phyloP scores from a whole-genome alignment of 129 eudicot genomes.

The Silybum marianum region DNA sequence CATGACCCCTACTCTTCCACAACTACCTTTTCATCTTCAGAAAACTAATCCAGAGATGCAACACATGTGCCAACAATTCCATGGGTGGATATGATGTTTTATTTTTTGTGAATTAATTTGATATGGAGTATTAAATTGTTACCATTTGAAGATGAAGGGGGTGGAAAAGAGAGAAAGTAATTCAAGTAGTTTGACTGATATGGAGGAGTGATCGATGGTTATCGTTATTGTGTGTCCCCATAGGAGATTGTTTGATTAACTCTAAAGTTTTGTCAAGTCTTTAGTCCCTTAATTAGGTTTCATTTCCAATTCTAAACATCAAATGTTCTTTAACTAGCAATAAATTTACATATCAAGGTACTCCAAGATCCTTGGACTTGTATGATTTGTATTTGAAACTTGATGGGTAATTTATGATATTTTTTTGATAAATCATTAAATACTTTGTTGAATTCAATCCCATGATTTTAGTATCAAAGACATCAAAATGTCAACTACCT shows the following conservation, averaged over 20 bases:
- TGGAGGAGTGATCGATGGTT: conserved; percentile 18
- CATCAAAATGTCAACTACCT: too few species aligned
- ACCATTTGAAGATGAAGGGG: conserved; percentile 20
- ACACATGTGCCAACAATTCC: conserved; percentile 31
- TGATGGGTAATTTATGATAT: too few species aligned
- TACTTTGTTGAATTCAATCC: too few species aligned
- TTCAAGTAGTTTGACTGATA: conserved; percentile 16
- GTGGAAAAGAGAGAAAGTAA: conserved; percentile 20
- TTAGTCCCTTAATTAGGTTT: not conserved
- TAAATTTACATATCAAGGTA: too few species aligned
- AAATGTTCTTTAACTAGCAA: not conserved
- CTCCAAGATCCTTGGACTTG: not conserved
- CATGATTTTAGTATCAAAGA: too few species aligned
- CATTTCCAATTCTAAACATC: not conserved
- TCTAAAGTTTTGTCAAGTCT: conserved; percentile 14
- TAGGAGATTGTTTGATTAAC: not conserved
- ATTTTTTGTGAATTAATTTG: not conserved
- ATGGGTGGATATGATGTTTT: not conserved
- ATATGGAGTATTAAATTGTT: not conserved
- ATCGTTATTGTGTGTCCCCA: not conserved
- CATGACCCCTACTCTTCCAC: conserved; percentile 30
- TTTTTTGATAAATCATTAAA: too few species aligned
- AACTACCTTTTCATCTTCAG: conserved; percentile 54
- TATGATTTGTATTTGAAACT: too few species aligned
- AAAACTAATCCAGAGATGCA: conserved; percentile 75